Evolutionary conservation across 1,284 basidiomycete species (phyloP).

Genomic region (Ceratobasidium sp.): DNA sequence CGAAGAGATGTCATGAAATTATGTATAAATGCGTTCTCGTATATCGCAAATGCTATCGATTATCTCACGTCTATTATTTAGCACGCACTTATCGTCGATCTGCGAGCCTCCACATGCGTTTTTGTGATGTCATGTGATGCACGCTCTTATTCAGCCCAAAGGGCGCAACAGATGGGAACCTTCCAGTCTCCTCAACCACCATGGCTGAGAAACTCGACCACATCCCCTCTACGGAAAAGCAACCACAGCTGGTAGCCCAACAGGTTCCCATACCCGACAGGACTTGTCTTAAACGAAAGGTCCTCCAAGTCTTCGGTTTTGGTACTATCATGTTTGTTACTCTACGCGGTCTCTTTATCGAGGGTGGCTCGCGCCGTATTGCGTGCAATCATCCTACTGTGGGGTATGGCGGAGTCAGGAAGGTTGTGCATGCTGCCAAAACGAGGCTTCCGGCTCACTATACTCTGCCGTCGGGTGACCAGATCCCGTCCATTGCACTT

Average conservation of each 20-base stretch:
- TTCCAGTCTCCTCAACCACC: background rate
- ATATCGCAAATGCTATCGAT: background rate
- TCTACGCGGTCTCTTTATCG: conserved; percentile 1
- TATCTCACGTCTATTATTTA: background rate
- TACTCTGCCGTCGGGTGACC: conserved; percentile 38
- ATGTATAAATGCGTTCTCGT: conserved; percentile 18
- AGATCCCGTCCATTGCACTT: conserved; percentile 45
- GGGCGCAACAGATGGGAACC: background rate
- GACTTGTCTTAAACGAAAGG: background rate
- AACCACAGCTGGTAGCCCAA: background rate
- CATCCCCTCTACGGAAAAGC: conserved; percentile 1
- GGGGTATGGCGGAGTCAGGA: conserved; percentile 11
- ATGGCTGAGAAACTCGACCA: conserved; percentile 42
- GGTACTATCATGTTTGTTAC: conserved; percentile 19
- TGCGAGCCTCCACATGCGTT: conserved; percentile 15
- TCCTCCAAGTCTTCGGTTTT: conserved; percentile 11
- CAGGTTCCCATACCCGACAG: background rate
- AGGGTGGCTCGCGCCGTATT: background rate
- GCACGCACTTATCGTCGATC: conserved; percentile 18
- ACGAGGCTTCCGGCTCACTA: conserved; percentile 38
- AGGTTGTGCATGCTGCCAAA: conserved; percentile 26
- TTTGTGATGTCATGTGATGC: conserved; percentile 30
- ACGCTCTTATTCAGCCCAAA: conserved; percentile 27
- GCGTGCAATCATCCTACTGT: background rate
- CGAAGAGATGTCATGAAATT: conserved; percentile 41